Evolutionary conservation across 805 yeast genomes (phyloP).

Genomic region (Metschnikowia orientalis): DNA sequence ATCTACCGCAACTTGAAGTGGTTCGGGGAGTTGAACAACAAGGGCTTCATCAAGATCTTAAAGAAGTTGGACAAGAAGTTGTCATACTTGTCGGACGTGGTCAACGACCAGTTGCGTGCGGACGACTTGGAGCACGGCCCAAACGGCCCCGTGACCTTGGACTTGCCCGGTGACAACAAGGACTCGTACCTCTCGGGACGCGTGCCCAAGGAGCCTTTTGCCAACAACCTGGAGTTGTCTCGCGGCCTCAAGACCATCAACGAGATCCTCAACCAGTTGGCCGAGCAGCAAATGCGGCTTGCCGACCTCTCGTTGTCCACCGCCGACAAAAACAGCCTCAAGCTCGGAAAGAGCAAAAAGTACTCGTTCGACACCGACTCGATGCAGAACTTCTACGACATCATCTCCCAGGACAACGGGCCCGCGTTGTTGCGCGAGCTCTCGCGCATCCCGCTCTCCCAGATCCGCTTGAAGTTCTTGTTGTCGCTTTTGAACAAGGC

Average conservation of each 20-base stretch:
- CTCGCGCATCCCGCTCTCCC: constrained; percentile 30
- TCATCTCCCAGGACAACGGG: constrained; percentile 40
- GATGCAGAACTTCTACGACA: constrained; percentile 20
- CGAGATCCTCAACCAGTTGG: constrained; percentile 47
- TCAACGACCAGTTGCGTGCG: constrained; percentile 19
- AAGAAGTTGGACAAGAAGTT: constrained; percentile 85
- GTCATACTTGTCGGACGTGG: constrained; percentile 21
- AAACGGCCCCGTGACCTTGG: constrained; percentile 6
- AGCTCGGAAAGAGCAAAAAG: constrained; percentile 21
- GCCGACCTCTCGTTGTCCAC: constrained; percentile 4
- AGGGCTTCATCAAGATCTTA: constrained; percentile 83
- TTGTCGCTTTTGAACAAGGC: constrained; percentile 64
- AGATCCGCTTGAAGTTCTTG: constrained; percentile 51
- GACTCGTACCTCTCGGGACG: constrained; percentile 53
- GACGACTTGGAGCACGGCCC: constrained; percentile 6
- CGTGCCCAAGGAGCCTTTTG: constrained; percentile 70
- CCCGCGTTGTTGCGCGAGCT: constrained; percentile 42
- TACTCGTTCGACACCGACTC: constrained; percentile 25
- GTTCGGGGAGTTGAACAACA: constrained; percentile 88
- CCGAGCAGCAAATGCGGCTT: constrained; percentile 32
- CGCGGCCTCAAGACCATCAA: constrained; percentile 51
- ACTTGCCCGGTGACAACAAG: constrained; percentile 32
- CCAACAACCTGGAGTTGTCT: constrained; percentile 61
- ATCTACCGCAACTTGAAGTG: constrained; percentile 81
- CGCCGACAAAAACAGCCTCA: constrained; percentile 16